Conservation (phyloP, 371 early-diverging fungal genomes). For the Apophysomyces elegans region DNA sequence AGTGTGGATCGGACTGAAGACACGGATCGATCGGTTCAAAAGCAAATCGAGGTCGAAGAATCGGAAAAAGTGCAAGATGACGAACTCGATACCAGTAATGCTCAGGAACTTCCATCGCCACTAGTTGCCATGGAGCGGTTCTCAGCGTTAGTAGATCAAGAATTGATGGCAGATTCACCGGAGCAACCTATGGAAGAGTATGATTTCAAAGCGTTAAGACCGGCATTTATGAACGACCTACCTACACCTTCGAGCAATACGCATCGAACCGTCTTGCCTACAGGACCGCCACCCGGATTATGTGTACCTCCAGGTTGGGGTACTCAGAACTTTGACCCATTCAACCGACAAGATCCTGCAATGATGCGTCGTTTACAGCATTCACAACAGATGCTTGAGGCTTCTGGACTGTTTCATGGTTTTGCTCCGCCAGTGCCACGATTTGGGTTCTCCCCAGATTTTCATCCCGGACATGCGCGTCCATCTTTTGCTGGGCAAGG, state of each 20-base stretch:
- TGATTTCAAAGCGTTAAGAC: constrained; percentile 13
- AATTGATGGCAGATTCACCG: constrained; percentile 24
- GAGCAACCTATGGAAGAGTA: constrained; percentile 18
- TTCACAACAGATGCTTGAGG: constrained; percentile 57
- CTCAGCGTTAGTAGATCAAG: constrained; percentile 33
- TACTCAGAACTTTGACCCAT: constrained; percentile 43
- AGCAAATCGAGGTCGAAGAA: constrained; percentile 8
- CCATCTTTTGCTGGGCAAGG: constrained; percentile 23
- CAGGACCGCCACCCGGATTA: constrained; percentile 32
- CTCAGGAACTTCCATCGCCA: constrained; percentile 18
- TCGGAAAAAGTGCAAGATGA: constrained; percentile 32
- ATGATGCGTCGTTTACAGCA: constrained; percentile 52
- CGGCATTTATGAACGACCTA: constrained; percentile 14
- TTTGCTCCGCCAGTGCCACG: constrained; percentile 22
- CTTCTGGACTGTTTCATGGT: constrained; percentile 46
- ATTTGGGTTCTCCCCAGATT: constrained; percentile 17
- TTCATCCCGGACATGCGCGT: constrained; percentile 20
- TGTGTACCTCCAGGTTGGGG: constrained; percentile 39
- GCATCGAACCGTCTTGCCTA: constrained; percentile 17
- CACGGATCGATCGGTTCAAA: constrained; percentile 5
- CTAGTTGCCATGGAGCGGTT: constrained; percentile 41
- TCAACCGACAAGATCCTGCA: constrained; percentile 48
- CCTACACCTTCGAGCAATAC: constrained; percentile 26
- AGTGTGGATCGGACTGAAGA: constrained; percentile 12
- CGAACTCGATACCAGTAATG: background rate